Evolutionary conservation across 768 basidiomycete genomes (phyloP).

Genomic region (Boletus rufocinnamomeus): DNA sequence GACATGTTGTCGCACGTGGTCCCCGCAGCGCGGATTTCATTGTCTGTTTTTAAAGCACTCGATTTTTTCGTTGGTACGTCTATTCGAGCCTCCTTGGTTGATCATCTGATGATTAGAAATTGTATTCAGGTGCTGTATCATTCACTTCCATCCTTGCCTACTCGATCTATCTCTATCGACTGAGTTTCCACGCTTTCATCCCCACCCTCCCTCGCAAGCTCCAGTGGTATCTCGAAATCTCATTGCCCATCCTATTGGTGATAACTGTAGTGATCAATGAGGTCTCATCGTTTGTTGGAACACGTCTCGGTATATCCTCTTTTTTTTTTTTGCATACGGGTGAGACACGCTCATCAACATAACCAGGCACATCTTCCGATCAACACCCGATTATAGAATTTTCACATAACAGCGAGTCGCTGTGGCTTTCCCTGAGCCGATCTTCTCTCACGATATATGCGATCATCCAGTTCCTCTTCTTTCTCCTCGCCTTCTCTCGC

Average conservation of each 20-base stretch:
- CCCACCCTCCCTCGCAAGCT: conserved; percentile 53
- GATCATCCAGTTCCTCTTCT: conserved; percentile 58
- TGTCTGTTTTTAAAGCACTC: conserved; percentile 49
- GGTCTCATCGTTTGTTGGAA: conserved; percentile 64
- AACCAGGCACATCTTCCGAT: conserved; percentile 12
- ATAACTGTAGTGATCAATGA: conserved; percentile 56
- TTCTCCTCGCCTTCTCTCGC: conserved; percentile 60
- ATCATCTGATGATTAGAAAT: not conserved
- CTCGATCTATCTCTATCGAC: conserved; percentile 60
- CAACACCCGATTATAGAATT: conserved; percentile 45
- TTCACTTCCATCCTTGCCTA: conserved; percentile 68
- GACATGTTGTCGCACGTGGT: conserved; percentile 61
- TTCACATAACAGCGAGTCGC: conserved; percentile 32
- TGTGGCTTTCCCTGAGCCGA: conserved; percentile 61
- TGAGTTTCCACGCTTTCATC: conserved; percentile 53
- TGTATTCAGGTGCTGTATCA: conserved; percentile 49
- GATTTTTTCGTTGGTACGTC: conserved; percentile 64
- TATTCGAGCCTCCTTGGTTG: not conserved
- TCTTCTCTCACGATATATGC: conserved; percentile 61
- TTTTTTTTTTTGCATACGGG: not conserved
- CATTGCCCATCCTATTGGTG: conserved; percentile 57
- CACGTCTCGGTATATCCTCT: conserved; percentile 51
- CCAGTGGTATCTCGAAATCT: conserved; percentile 44
- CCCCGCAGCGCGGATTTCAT: conserved; percentile 50
- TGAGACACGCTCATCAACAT: not conserved